Conservation (phyloP, 2,329 filamentous ascomycete genomes). For the Hypoxylon sp. region DNA sequence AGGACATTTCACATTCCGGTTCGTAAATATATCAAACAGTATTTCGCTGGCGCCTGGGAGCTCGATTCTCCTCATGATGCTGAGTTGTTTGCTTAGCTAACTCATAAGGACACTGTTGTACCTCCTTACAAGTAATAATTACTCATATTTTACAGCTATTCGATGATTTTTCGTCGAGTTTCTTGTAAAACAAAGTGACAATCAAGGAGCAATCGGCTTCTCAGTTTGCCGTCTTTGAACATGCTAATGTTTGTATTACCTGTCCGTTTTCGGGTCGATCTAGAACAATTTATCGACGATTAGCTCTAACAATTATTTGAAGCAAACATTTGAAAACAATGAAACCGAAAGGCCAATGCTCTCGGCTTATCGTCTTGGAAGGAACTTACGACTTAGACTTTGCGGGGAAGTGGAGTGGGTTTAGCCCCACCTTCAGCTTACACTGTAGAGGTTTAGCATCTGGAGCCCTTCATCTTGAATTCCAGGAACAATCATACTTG, state of each 20-base stretch:
- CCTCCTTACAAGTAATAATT: neutral
- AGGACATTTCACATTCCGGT: neutral
- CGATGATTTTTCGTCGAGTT: neutral
- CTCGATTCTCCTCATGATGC: neutral
- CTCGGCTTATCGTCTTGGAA: constrained; percentile 3
- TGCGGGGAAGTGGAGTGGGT: constrained; percentile 46
- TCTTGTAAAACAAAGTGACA: neutral
- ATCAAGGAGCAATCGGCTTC: neutral
- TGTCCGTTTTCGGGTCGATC: constrained; percentile 12
- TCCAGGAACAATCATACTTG: constrained; percentile 28
- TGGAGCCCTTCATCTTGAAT: constrained; percentile 22
- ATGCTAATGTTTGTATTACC: neutral
- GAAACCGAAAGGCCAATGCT: constrained; percentile 7
- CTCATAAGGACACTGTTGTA: neutral
- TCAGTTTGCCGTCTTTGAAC: neutral
- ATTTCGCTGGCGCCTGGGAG: neutral
- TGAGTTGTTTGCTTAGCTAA: neutral
- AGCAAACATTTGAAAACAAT: constrained; percentile 5
- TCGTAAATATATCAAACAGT: neutral
- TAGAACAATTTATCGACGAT: constrained; percentile 4
- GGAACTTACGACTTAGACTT: constrained; percentile 17
- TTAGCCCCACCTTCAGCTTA: constrained; percentile 9
- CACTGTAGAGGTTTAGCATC: constrained; percentile 22
- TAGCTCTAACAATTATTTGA: constrained; percentile 10
- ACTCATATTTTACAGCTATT: neutral